Conservation (phyloP, 2,329 filamentous ascomycete species). For the Aspergillus fumigatus region DNA sequence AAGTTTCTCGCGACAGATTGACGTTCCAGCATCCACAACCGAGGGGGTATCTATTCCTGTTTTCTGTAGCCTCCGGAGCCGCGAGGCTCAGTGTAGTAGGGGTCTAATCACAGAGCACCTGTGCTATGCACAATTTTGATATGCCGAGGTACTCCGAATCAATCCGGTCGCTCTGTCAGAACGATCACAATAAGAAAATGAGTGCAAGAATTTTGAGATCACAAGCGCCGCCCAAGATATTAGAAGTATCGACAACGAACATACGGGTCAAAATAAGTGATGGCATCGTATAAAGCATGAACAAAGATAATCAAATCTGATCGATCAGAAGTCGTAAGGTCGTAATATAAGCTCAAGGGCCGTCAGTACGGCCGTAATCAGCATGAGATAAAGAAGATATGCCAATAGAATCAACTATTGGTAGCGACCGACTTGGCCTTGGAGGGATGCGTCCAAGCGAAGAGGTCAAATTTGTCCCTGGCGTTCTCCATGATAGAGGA, state of each 20-base stretch:
- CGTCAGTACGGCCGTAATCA: neutral
- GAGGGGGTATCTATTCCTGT: neutral
- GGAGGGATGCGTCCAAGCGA: conserved; percentile 47
- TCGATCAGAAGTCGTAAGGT: neutral
- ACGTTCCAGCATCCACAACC: neutral
- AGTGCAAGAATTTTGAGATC: neutral
- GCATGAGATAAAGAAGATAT: neutral
- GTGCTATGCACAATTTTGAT: neutral
- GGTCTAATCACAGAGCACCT: neutral
- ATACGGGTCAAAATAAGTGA: neutral
- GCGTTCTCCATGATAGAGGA: conserved; percentile 35
- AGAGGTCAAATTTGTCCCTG: conserved; percentile 51
- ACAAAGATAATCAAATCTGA: neutral
- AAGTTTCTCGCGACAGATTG: neutral
- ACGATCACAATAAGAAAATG: neutral
- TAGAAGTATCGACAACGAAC: conserved; percentile 10
- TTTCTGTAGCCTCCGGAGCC: neutral
- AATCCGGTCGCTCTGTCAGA: conserved; percentile 4
- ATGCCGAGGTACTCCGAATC: neutral
- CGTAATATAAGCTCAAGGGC: neutral
- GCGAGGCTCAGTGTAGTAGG: neutral
- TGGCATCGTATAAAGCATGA: conserved; percentile 19
- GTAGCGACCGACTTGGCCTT: conserved; percentile 38
- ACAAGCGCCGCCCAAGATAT: conserved; percentile 9
- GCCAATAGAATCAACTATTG: conserved; percentile 23